Percentiles rank a stretch among this genome's conserved stretches.
phyloP scores from a whole-genome alignment of 2,329 filamentous ascomycete genomes.

The Piedraia hortae region DNA sequence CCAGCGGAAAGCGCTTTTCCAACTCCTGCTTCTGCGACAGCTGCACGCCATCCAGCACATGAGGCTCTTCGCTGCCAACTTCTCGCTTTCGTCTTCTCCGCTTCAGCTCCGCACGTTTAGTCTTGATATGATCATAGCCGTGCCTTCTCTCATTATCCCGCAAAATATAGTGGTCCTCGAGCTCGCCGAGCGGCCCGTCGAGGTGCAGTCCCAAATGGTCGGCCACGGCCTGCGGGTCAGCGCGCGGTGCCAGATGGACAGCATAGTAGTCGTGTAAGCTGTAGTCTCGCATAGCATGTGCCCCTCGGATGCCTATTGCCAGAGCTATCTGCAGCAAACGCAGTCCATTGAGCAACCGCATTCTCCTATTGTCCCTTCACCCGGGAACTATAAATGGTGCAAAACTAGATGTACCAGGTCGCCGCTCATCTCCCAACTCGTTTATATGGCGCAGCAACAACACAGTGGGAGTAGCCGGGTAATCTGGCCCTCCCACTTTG shows the following conservation, averaged over 20 bases:
- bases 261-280: slow-evolving; percentile 77
- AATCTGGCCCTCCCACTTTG: too few species aligned
- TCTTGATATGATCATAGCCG: slow-evolving; percentile 20
- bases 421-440: too few species aligned
- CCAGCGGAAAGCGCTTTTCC: slow-evolving; percentile 25
- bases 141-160: slow-evolving; percentile 28
- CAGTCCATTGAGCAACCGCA: too few species aligned
- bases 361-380: too few species aligned
- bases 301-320: too few species aligned
- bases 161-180: slow-evolving; percentile 66
- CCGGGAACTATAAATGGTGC: too few species aligned
- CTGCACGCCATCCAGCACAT: slow-evolving; percentile 45
- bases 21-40: slow-evolving; percentile 54
- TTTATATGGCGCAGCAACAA: too few species aligned
- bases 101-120: slow-evolving; percentile 24
- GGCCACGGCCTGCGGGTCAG: slow-evolving; percentile 42
- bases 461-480: too few species aligned
- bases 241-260: slow-evolving; percentile 44
- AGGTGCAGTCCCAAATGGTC: slow-evolving; percentile 45
- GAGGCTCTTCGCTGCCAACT: slow-evolving; percentile 16
- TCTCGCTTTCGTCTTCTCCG: slow-evolving; percentile 34
- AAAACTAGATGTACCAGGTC: too few species aligned
- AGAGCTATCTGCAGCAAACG: too few species aligned
- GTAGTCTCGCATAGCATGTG: slow-evolving; percentile 19
- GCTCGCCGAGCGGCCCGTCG: slow-evolving; percentile 53